Evolutionary conservation across 352 stramenopile genomes (phyloP), one percentile per base, ranked within the genome.

Genomic region (Globisporangium ultimum): DNA sequence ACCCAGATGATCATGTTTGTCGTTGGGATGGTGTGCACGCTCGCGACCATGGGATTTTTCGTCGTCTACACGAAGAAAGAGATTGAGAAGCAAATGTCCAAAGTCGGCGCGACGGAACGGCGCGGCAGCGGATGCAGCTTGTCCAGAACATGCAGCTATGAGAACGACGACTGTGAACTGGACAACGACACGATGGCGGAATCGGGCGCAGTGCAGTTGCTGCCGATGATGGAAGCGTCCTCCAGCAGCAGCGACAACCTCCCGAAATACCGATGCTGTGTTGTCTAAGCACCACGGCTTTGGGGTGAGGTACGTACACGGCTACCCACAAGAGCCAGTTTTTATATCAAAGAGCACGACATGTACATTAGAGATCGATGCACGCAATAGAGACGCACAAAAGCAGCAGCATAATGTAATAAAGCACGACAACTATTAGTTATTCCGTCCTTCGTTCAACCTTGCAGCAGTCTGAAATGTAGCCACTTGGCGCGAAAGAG

Each of bases 61-160:
- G 72, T 84, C 50, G 54, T 81, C 40, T 81, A 84, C 56, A 84
- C 72, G 3, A 75, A 70, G 47, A 67, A 75, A 36, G 58, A 84
- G 64, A 60, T 84, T 11, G 61, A 70, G 28, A 68, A 53, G 12
- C 71, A 81, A 51, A 50, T 84, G 32, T 60, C 45, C 21, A 75
- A 79, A 51, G 66, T 74, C 20, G 58, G 42, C 49, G 48, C 58
- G 68, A 68, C 13, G 32, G 36, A 64, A 10, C 62, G 64, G 14
- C 55, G 55, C 55, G 13, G 22, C 34, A 36, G 18, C 47, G 21
- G 50, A n/a, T 15, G 55, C 36, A 51, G 56, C 34, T 32, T 10
- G 28, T 36, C 5, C 28, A 36, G 9, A 5, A 36, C 28, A 10
- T 36, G 28, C 15, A 40, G 8, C 15, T 2, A 8, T 13, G 57